Evolutionary conservation across 1,139 yeast species (phyloP).

Genomic region (Debaryomyces singareniensis): DNA sequence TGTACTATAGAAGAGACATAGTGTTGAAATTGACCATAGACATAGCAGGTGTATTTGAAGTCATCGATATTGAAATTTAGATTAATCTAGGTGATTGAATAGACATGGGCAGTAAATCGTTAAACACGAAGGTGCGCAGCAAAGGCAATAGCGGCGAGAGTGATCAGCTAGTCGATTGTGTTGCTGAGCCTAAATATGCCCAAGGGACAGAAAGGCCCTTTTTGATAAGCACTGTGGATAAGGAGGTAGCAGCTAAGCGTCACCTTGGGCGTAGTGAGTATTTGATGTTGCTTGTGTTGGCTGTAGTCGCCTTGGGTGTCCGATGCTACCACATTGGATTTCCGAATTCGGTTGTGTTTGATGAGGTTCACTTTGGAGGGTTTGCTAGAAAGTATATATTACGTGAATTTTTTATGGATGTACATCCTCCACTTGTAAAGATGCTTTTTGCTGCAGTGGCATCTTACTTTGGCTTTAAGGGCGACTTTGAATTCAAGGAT

Average conservation of each 20-base stretch:
- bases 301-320: slow-evolving; percentile 48
- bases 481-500: slow-evolving; percentile 63
- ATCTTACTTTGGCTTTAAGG: slow-evolving; percentile 66
- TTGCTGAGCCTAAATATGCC: slow-evolving; percentile 18
- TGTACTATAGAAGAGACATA: neutral
- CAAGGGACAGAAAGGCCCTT: slow-evolving; percentile 23
- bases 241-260: slow-evolving; percentile 15
- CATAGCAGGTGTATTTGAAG: no score
- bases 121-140: no score
- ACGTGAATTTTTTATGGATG: slow-evolving; percentile 81
- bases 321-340: slow-evolving; percentile 23
- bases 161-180: slow-evolving; percentile 12
- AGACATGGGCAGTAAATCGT: no score
- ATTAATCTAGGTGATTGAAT: no score
- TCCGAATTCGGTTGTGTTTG: slow-evolving; percentile 32
- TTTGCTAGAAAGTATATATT: slow-evolving; percentile 69
- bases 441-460: slow-evolving; percentile 80
- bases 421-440: slow-evolving; percentile 91
- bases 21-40: no score
- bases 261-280: slow-evolving; percentile 20
- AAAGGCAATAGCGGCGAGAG: neutral
- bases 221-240: slow-evolving; percentile 22
- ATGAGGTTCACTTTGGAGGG: slow-evolving; percentile 56
- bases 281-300: slow-evolving; percentile 37
- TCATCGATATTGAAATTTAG: no score